Evolutionary conservation across 2,329 filamentous ascomycete genomes (phyloP), one percentile per base, ranked within the genome.

Genomic region (Whalleya microplaca): DNA sequence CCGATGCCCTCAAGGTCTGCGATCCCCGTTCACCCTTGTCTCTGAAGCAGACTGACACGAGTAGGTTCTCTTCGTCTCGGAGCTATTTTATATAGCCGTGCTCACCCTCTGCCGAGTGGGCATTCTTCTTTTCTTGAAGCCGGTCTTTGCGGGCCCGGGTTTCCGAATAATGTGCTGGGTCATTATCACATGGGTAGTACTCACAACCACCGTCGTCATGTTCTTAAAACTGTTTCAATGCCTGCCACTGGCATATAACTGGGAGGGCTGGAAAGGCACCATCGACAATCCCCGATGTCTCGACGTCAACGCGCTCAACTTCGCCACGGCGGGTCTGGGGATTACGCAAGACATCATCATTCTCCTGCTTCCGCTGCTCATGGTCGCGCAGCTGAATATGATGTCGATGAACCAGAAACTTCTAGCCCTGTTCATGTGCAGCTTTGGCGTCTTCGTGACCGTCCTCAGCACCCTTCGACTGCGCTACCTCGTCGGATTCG

Each of bases 81-180:
- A 55, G 44, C 12, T 59, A 18, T 45, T 55, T 8, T 56, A 54
- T 32, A 52, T 45, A 14, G 37, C 27, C 68, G 42, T 57, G 18
- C 43, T 72, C 27, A 63, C 66, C n/a, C 56, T 72, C 18, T 69
- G 70, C n/a, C 73, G 75, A 53, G 52, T 74, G 12, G 68, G 72
- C 21, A 41, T 62, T 14, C 52, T 62, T n/a, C 29, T 56, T 37
- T 62, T 62, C 41, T 49, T 59, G 37, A 41, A 55, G 7, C 49
- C 53, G 7, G 47, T 57, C 43, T 62, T 62, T 42, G n/a, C 51
- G 21, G 14, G 41, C 29, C 8, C n/a, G 10, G 10, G 19, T 1
- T 58, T 61, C 19, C 46, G 29, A n/a, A 41, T 16, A 20, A 41
- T 51, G 10, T 52, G 52, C 16, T 49, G 45, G 32, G 46, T 55